Conservation (phyloP, 306 rosid species). For the Medicago truncatula region DNA sequence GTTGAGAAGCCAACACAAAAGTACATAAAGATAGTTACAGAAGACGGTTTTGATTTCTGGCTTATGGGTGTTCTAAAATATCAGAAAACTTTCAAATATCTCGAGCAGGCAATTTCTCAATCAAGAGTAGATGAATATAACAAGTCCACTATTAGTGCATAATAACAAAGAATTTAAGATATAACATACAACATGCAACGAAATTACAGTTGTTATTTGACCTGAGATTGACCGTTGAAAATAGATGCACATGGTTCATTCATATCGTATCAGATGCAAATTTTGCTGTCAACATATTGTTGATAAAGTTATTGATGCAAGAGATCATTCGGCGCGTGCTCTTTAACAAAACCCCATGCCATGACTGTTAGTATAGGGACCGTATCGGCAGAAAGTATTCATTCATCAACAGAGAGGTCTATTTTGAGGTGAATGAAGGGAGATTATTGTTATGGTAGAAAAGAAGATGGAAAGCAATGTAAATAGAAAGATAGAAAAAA, state of each 20-base stretch:
- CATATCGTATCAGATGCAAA: slow-evolving; percentile 8
- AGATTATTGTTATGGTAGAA: neutral
- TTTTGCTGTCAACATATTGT: slow-evolving; percentile 10
- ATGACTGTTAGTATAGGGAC: too few species aligned
- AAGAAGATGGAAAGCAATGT: neutral
- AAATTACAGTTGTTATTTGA: neutral
- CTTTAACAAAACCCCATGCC: neutral
- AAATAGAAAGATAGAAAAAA: slow-evolving; percentile 1
- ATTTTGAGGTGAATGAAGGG: neutral
- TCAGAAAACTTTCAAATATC: slow-evolving; percentile 37
- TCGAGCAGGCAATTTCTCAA: slow-evolving; percentile 41
- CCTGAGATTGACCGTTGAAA: neutral
- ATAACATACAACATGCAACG: neutral
- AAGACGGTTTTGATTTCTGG: slow-evolving; percentile 48
- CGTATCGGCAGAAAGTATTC: too few species aligned
- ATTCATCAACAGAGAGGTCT: too few species aligned
- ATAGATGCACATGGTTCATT: slow-evolving; percentile 1
- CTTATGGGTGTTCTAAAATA: slow-evolving; percentile 42
- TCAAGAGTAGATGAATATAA: slow-evolving; percentile 23
- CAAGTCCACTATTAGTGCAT: slow-evolving; percentile 6
- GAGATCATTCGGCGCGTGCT: slow-evolving; percentile 2
- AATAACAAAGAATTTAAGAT: neutral
- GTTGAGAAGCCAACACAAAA: slow-evolving; percentile 46
- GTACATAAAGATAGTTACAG: slow-evolving; percentile 45
- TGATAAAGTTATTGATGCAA: slow-evolving; percentile 15